Conservation (phyloP, 2,329 filamentous ascomycete species). For the Aspergillus amoenus region DNA sequence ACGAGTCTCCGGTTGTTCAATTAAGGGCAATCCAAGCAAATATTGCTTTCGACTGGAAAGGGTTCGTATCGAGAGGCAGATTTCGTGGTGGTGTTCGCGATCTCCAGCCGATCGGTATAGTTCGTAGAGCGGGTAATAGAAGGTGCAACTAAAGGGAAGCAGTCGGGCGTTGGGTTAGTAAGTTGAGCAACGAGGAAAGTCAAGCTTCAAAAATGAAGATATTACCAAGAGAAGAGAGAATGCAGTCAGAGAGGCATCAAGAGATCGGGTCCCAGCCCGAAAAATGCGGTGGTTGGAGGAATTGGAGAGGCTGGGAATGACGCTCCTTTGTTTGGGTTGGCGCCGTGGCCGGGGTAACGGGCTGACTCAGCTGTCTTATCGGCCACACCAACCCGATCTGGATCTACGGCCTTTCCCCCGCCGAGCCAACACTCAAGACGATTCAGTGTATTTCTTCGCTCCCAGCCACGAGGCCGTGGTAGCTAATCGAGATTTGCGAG, state of each 20-base stretch:
- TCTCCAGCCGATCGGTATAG: background rate
- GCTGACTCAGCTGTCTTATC: conserved; percentile 28
- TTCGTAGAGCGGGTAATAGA: background rate
- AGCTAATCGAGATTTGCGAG: background rate
- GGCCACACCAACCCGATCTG: background rate
- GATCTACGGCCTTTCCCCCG: background rate
- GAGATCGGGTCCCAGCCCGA: conserved; percentile 15
- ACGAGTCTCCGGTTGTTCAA: conserved; percentile 22
- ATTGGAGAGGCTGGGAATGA: conserved; percentile 35
- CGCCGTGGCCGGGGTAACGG: conserved; percentile 27
- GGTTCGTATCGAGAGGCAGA: background rate
- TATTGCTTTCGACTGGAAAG: background rate
- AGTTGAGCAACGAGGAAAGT: background rate
- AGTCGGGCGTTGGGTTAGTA: conserved; percentile 14
- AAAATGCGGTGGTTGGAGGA: conserved; percentile 41
- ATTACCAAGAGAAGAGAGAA: background rate
- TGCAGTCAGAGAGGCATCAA: conserved; percentile 11
- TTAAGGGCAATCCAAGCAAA: background rate
- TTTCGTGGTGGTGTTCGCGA: background rate
- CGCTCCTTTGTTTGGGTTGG: conserved; percentile 27
- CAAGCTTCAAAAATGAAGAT: background rate
- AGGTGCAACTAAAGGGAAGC: background rate
- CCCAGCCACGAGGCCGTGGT: background rate
- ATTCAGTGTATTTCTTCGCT: no score
- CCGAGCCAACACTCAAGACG: background rate